Conservation (phyloP, 768 basidiomycete species). For the Boletus coccyginus region DNA sequence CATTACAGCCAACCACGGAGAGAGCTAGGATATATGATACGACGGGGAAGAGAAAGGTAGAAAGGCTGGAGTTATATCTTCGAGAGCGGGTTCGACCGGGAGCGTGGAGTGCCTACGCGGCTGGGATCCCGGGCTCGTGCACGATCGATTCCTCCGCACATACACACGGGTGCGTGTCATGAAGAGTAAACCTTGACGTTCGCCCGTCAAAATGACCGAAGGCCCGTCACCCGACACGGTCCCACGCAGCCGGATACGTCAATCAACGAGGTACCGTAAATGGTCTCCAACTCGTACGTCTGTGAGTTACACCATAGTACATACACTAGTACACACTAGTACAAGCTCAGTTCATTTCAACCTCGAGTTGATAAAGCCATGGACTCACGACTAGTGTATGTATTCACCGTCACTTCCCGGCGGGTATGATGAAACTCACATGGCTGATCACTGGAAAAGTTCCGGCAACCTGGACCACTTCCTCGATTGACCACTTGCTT, state of each 20-base stretch:
- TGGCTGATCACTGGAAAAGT: not conserved
- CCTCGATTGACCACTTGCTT: too few relatives aligned
- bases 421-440: too few relatives aligned
- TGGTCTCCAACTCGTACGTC: not conserved
- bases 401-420: not conserved
- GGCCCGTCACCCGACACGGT: not conserved
- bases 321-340: too few relatives aligned
- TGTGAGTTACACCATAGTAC: not conserved
- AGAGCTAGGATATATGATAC: not conserved
- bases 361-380: not conserved
- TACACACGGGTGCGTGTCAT: conserved; percentile 5
- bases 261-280: not conserved
- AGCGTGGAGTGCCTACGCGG: not conserved
- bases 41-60: not conserved
- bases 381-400: not conserved
- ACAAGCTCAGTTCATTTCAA: not conserved
- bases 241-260: conserved; percentile 16
- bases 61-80: conserved; percentile 9
- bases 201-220: not conserved
- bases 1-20: conserved; percentile 1
- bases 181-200: conserved; percentile 1
- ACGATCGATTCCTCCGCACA: not conserved
- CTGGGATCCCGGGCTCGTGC: not conserved
- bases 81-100: conserved; percentile 6
- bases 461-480: not conserved